Percentiles rank a stretch among this genome's conserved stretches.
Evolutionary conservation across 106 monocot genomes (phyloP).

Genomic region (Dendrobium huoshanense): DNA sequence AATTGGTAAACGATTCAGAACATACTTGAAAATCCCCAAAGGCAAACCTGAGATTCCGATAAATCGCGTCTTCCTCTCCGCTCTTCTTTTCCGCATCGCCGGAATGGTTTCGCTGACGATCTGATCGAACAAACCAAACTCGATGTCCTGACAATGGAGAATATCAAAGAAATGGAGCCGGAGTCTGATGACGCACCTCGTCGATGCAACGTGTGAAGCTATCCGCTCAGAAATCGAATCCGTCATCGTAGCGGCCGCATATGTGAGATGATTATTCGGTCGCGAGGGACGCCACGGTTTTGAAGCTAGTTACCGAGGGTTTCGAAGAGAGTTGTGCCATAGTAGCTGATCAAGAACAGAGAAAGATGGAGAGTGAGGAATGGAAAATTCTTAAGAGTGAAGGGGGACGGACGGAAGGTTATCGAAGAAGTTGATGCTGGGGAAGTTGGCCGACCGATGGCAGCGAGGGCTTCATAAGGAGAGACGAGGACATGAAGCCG

Average conservation of each 20-base stretch:
- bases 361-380: neutral
- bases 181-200: conserved; percentile 60
- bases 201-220: conserved; percentile 68
- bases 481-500: conserved; percentile 62
- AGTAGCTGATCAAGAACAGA: conserved; percentile 38
- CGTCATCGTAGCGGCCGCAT: conserved; percentile 64
- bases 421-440: conserved; percentile 96
- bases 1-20: conserved; percentile 60
- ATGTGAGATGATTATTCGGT: conserved; percentile 55
- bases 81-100: conserved; percentile 62
- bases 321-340: conserved; percentile 84
- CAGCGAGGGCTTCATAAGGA: conserved; percentile 51
- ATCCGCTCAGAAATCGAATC: conserved; percentile 84
- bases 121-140: conserved; percentile 86
- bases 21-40: conserved; percentile 55
- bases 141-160: conserved; percentile 90
- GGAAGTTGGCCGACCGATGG: conserved; percentile 66
- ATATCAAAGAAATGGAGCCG: conserved; percentile 81
- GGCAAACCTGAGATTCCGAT: conserved; percentile 83
- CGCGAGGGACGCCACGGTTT: conserved; percentile 35
- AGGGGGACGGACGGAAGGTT: conserved; percentile 43
- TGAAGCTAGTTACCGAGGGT: conserved; percentile 62
- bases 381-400: neutral
- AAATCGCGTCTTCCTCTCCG: conserved; percentile 58
- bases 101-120: conserved; percentile 92